phyloP scores from a whole-genome alignment of 108 stramenopile genomes.

The Chaetoceros muelleri region DNA sequence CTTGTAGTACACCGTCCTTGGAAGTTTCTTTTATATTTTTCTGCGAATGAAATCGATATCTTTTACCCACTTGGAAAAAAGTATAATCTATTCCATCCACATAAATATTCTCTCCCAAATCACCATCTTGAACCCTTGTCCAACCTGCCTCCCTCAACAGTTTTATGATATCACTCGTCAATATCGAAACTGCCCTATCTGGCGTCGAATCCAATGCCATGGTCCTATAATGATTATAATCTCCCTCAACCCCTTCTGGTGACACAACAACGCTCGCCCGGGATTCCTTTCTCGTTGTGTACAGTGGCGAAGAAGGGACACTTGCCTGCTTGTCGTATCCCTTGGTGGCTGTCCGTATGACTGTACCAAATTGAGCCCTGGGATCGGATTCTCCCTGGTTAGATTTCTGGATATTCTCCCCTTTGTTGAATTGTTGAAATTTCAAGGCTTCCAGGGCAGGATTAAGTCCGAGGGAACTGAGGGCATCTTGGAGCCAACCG shows the following conservation, averaged over 20 bases:
- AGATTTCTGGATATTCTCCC: not conserved
- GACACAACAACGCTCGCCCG: conserved; percentile 9
- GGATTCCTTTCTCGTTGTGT: conserved; percentile 41
- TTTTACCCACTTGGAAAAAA: conserved; percentile 32
- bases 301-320: conserved; percentile 25
- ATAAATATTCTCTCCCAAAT: conserved; percentile 50
- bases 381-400: not conserved
- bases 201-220: conserved; percentile 29
- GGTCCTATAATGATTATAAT: conserved; percentile 56
- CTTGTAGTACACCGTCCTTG: not conserved
- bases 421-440: too few relatives aligned
- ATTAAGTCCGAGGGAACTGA: not conserved
- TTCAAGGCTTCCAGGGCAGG: not conserved
- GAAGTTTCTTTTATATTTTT: not conserved
- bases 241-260: conserved; percentile 22
- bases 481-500: not conserved
- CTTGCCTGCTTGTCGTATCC: conserved; percentile 17
- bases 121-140: conserved; percentile 17
- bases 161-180: conserved; percentile 33
- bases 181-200: conserved; percentile 42
- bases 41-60: conserved; percentile 20
- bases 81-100: conserved; percentile 28
- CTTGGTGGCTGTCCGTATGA: conserved; percentile 28
- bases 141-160: conserved; percentile 9
- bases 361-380: conserved; percentile 7